Evolutionary conservation across 495 filamentous ascomycete genomes (phyloP).

Genomic region (Penicilliopsis zonata): DNA sequence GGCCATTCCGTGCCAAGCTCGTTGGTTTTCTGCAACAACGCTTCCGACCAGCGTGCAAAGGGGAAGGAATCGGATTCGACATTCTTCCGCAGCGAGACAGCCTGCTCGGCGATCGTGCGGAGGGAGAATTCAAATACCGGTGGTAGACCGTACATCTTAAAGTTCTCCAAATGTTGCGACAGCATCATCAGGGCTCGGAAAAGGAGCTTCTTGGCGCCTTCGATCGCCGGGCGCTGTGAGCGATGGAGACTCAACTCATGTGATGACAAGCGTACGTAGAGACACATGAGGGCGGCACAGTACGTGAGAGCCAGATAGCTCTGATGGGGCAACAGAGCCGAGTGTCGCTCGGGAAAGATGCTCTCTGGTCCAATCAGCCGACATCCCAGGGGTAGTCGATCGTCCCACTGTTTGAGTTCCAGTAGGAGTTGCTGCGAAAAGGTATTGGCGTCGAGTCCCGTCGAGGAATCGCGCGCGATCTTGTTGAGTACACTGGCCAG

Average conservation of each 20-base stretch:
- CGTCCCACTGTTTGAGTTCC: slow-evolving; percentile 30
- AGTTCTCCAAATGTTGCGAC: slow-evolving; percentile 35
- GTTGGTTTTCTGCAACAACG: slow-evolving; percentile 20
- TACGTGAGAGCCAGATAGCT: slow-evolving; percentile 36
- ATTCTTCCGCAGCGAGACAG: slow-evolving; percentile 19
- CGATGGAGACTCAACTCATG: slow-evolving; percentile 21
- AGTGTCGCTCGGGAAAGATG: slow-evolving; percentile 29
- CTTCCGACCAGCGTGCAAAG: slow-evolving; percentile 26
- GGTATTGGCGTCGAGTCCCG: slow-evolving; percentile 17
- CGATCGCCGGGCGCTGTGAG: slow-evolving; percentile 25
- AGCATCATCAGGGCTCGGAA: slow-evolving; percentile 30
- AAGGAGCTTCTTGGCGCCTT: slow-evolving; percentile 32
- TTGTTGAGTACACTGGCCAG: slow-evolving; percentile 36
- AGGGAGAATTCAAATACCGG: slow-evolving; percentile 33
- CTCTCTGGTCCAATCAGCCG: slow-evolving; percentile 30
- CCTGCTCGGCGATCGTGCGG: slow-evolving; percentile 28
- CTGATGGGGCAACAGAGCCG: slow-evolving; percentile 36
- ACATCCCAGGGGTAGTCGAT: slow-evolving; percentile 27
- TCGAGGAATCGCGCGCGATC: slow-evolving; percentile 21
- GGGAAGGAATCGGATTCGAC: slow-evolving; percentile 25
- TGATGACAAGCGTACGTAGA: slow-evolving; percentile 28
- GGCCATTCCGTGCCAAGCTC: slow-evolving; percentile 23
- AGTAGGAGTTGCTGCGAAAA: slow-evolving; percentile 30
- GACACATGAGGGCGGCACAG: slow-evolving; percentile 30
- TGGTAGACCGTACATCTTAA: slow-evolving; percentile 32